Evolutionary conservation across 805 yeast species (phyloP), one percentile per base, ranked within the genome.

Genomic region (Ogataea nonfermentans): DNA sequence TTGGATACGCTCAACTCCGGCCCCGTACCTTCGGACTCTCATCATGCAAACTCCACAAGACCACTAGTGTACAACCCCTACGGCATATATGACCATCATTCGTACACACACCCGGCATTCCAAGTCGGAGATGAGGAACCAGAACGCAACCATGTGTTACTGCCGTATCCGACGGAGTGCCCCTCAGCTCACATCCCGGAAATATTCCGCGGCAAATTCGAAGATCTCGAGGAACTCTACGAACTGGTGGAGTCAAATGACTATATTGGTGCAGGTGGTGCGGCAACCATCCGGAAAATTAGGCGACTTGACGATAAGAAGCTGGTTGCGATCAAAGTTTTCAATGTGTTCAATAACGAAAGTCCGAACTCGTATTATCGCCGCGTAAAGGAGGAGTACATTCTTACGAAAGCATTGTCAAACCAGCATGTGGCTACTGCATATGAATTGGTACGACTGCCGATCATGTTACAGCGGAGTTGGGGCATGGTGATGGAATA

Each of bases 401-500:
- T 81, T 29, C 74, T 84, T 44, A 78, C 84, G 9, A 77, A 72
- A 45, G 67, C 65, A 29, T 56, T 78, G 24, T 65, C 73, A 38
- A 66, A 68, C n/a, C 65, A 79, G 33, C 90, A 84, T 59, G 73
- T 81, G 10, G 75, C 79, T 8, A 69, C 69, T 24, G 78, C 81
- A 4, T 66, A 69, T 47, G 77, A 75, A 9, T 52, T 83, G 16
- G 57, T 83, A 12, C 71, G 78, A 41, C 67, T 82, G 14, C 84
- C 81, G 40, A 68, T 81, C 1, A 72, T 76, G 14, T 59, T 81
- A 44, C 69, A 75, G 2, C 65, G 89, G 47, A 82, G 86, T 2
- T 84, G 93, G 93, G 93, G 91, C 2, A 74, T 84, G 57, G 71
- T 80, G 3, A 65, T 84, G 71, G 86, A 81, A 47, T 71, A 62